Base-by-base conservation (phyloP, 1,284 basidiomycete species). In the Bondarzewia mesenterica region DNA sequence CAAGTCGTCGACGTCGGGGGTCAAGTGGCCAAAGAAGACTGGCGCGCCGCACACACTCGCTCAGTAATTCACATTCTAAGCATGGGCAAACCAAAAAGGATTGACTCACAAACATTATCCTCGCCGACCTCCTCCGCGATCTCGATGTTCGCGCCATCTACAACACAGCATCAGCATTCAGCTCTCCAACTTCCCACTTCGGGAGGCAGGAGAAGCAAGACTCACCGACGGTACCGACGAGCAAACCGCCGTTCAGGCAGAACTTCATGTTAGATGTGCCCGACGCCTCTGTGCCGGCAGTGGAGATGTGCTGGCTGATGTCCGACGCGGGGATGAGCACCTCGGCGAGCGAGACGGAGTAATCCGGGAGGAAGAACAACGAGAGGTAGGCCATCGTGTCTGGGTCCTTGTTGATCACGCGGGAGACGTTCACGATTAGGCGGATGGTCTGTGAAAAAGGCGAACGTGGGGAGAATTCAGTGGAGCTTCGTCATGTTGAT, bases 221-320 rank as follows among this genome's bases (percentile, higher is more conserved):
- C 74, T 3, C 45, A 46, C 45, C 78, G 52, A 88, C 85, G 26
- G 85, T 88, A 23, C 84, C 85, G 42, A 87, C 66, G 5, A 94
- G 71, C 42, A 95, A 69, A n/a, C 90, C 92, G 42, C 93, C 92
- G 59, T 93, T 93, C 42, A 91, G 62, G 59, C 84, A 85, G 70
- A 89, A 88, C 71, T 96, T 95, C 92, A 95, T 95, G 74, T 95
- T 94, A 32, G 87, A 88, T 18, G 87, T 89, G 26, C 85, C 85
- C 2, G 81, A 84, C n/a, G 84, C 84, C 62, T 95, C 93, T 1
- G 93, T 95, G 44, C 93, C 93, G 2, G 92, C 93, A 7, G 93
- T 95, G 27, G 86, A 91, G 65, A 96, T 95, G 65, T 95, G 93
- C 61, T 94, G 89, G 53, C 81, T 85, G 68, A 95, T 87, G 62